phyloP scores from a whole-genome alignment of 1,139 yeast genomes.

The Pichia sp. region DNA sequence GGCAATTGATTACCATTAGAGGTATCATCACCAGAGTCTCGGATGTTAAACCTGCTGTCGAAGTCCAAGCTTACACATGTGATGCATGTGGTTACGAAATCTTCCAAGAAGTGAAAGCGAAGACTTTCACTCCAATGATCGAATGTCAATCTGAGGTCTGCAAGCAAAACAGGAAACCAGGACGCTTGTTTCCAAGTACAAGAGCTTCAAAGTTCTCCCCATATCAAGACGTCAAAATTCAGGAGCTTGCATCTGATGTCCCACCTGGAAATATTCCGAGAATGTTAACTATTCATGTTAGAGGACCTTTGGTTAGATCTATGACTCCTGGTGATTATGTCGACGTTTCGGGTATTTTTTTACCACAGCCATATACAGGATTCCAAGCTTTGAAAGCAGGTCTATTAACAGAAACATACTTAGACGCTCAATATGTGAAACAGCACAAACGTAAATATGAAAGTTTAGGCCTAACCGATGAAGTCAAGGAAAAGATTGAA shows the following conservation, averaged over 20 bases:
- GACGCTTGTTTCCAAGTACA: slow-evolving; percentile 87
- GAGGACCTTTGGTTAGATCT: slow-evolving; percentile 83
- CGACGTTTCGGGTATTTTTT: slow-evolving; percentile 84
- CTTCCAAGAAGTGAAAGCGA: slow-evolving; percentile 87
- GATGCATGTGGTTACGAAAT: slow-evolving; percentile 96
- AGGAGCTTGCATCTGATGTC: slow-evolving; percentile 92
- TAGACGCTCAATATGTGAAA: slow-evolving; percentile 79
- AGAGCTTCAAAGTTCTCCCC: slow-evolving; percentile 94
- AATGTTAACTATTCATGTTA: slow-evolving; percentile 73
- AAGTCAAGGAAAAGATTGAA: slow-evolving; percentile 51
- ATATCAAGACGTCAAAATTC: slow-evolving; percentile 92
- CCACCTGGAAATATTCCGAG: slow-evolving; percentile 98
- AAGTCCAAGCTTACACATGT: slow-evolving; percentile 93
- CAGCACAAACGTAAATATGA: slow-evolving; percentile 92
- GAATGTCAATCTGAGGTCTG: slow-evolving; percentile 88
- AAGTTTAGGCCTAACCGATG: slow-evolving; percentile 53
- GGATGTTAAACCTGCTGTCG: slow-evolving; percentile 90
- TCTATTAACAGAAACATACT: slow-evolving; percentile 84
- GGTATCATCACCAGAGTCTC: slow-evolving; percentile 95
- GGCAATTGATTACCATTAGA: slow-evolving; percentile 81
- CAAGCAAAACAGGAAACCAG: slow-evolving; percentile 71
- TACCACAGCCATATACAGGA: slow-evolving; percentile 96
- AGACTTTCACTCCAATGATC: slow-evolving; percentile 75
- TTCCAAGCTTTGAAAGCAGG: slow-evolving; percentile 91
- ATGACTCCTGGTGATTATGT: slow-evolving; percentile 94